phyloP scores from a whole-genome alignment of 2,329 filamentous ascomycete species.

The Xylariaceae sp. region DNA sequence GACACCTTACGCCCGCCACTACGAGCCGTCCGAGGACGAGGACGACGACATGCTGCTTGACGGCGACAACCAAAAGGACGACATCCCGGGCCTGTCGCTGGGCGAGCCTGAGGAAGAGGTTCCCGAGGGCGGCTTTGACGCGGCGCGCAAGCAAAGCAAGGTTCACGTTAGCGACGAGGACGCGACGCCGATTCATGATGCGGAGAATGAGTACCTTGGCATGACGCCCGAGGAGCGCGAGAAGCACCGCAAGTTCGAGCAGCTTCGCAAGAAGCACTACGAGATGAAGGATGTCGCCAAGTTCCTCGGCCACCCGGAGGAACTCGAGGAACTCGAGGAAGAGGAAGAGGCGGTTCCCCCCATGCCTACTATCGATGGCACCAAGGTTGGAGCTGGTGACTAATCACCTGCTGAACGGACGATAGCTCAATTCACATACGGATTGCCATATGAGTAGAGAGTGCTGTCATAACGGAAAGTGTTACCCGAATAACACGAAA shows the following conservation, averaged over 20 bases:
- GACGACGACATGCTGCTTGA: conserved; percentile 61
- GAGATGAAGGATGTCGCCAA: conserved; percentile 96
- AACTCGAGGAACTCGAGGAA: conserved; percentile 57
- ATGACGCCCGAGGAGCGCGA: conserved; percentile 70
- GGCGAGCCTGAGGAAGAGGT: conserved; percentile 83
- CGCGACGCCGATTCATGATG: conserved; percentile 54
- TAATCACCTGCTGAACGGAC: conserved; percentile 6
- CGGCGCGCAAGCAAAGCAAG: conserved; percentile 47
- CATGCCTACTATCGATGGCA: conserved; percentile 24
- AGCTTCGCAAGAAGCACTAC: conserved; percentile 92
- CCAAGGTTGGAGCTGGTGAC: conserved; percentile 21
- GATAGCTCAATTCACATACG: no score
- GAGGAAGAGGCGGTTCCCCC: conserved; percentile 37
- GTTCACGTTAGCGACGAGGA: conserved; percentile 71
- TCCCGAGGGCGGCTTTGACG: conserved; percentile 40
- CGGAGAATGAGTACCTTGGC: conserved; percentile 49
- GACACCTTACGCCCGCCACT: conserved; percentile 90
- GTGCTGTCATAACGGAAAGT: no score
- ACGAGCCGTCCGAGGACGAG: conserved; percentile 86
- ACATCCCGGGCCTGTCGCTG: conserved; percentile 87
- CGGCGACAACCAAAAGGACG: conserved; percentile 51
- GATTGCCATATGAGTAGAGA: no score
- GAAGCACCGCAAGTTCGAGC: conserved; percentile 90
- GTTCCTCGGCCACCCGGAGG: conserved; percentile 73
- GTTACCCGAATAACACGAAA: no score